phyloP scores from a whole-genome alignment of 805 yeast species.

The Danielia oregonensis region DNA sequence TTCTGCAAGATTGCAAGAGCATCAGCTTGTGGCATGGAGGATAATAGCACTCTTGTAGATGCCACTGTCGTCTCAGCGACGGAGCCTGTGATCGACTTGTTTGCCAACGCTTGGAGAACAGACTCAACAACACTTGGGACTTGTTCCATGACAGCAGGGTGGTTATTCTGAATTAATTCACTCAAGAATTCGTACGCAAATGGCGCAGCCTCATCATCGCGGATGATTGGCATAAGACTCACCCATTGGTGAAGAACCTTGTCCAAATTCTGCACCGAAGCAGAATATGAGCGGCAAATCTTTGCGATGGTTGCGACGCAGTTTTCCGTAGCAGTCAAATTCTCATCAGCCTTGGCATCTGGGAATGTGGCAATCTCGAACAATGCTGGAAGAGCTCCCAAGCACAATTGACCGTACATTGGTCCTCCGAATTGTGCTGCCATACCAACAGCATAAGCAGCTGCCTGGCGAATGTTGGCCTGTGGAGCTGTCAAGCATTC shows the following conservation, averaged over 20 bases:
- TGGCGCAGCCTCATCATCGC: conserved; percentile 86
- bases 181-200: conserved; percentile 73
- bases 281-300: conserved; percentile 63
- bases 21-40: conserved; percentile 63
- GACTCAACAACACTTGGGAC: conserved; percentile 61
- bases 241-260: conserved; percentile 74
- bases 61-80: conserved; percentile 63
- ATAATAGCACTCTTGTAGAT: conserved; percentile 61
- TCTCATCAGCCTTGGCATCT: conserved; percentile 82
- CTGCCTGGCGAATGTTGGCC: conserved; percentile 80
- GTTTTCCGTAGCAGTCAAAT: conserved; percentile 82
- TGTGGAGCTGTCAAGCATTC: conserved; percentile 62
- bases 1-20: conserved; percentile 64
- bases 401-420: conserved; percentile 55
- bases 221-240: conserved; percentile 71
- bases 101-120: conserved; percentile 71
- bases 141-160: conserved; percentile 52
- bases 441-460: conserved; percentile 78
- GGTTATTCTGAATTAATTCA: conserved; percentile 65
- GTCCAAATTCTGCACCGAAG: conserved; percentile 56
- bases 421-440: conserved; percentile 80
- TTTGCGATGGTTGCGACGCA: conserved; percentile 81
- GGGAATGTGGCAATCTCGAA: conserved; percentile 70
- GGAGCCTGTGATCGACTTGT: conserved; percentile 62
- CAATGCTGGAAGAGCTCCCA: conserved; percentile 71